These are phyloP conservation scores for Magnusiomyces suaveolens DNA, from an alignment of 1,139 yeast genomes.

Conservation along the genomic window DNA sequence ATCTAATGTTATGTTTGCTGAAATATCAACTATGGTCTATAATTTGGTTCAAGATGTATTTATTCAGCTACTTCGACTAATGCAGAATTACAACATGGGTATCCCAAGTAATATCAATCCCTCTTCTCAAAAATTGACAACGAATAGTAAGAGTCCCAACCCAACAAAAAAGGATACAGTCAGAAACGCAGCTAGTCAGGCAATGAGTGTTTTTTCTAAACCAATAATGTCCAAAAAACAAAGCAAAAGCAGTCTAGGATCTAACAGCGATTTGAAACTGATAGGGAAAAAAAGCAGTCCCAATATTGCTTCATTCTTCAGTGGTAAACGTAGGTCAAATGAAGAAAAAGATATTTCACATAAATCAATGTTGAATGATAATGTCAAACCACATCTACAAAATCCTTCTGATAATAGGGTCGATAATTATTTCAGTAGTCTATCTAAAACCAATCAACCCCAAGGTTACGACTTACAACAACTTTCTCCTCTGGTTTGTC, in stretches of 20 bases:
- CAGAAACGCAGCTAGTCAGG: slow-evolving; percentile 3
- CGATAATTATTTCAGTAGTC: background rate
- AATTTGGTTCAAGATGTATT: slow-evolving; percentile 92
- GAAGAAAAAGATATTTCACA: background rate
- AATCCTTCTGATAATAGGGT: background rate
- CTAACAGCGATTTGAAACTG: background rate
- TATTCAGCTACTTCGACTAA: slow-evolving; percentile 59
- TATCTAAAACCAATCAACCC: background rate
- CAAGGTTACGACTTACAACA: background rate
- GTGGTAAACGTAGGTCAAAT: background rate
- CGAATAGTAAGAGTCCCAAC: background rate
- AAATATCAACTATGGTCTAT: slow-evolving; percentile 88
- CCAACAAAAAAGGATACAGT: background rate
- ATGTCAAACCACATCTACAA: background rate
- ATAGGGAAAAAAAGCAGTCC: background rate
- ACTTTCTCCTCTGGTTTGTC: background rate
- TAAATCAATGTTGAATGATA: background rate
- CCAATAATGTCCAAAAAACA: background rate
- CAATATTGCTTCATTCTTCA: background rate
- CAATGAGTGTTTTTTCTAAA: background rate
- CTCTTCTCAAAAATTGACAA: background rate
- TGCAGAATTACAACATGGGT: slow-evolving; percentile 38
- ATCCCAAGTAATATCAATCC: background rate
- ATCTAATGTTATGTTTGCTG: slow-evolving; percentile 68
- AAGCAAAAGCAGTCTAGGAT: background rate